Conservation (phyloP, 805 yeast species). For the Myxozyma neotropica region DNA sequence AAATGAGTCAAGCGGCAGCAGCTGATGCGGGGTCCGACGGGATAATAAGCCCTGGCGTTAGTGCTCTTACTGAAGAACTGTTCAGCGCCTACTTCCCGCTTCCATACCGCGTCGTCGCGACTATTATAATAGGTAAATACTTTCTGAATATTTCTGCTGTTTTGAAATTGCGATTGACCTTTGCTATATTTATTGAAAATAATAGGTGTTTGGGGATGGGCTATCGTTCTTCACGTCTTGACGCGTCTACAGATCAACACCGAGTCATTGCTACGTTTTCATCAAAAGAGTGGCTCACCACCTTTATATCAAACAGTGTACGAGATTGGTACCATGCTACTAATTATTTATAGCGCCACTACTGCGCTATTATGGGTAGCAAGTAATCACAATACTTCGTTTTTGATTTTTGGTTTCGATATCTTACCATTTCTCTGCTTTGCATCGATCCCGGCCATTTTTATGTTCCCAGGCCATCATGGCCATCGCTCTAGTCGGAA, state of each 20-base stretch:
- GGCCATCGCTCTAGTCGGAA: constrained; percentile 46
- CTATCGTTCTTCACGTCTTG: constrained; percentile 38
- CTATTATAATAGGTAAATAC: constrained; percentile 33
- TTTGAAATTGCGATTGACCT: neutral
- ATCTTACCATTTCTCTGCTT: constrained; percentile 49
- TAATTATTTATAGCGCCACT: constrained; percentile 37
- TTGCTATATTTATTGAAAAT: neutral
- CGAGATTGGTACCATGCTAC: constrained; percentile 41
- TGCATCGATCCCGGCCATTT: constrained; percentile 41
- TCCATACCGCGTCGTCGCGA: constrained; percentile 48
- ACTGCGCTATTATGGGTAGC: constrained; percentile 41
- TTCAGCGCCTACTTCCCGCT: constrained; percentile 49
- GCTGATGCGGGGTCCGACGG: neutral
- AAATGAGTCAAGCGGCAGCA: too few species aligned
- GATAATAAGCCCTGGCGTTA: neutral
- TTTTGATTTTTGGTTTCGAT: constrained; percentile 40
- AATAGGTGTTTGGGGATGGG: constrained; percentile 45
- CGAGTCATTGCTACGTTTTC: constrained; percentile 34
- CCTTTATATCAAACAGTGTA: constrained; percentile 45
- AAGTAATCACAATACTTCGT: constrained; percentile 27
- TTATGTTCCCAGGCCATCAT: constrained; percentile 45
- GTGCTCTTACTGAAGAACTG: constrained; percentile 11
- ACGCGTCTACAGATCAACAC: constrained; percentile 37
- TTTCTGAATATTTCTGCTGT: neutral
- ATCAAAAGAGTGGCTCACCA: constrained; percentile 25